phyloP scores from a whole-genome alignment of 1,284 basidiomycete genomes.

The Kwoniella shivajii region DNA sequence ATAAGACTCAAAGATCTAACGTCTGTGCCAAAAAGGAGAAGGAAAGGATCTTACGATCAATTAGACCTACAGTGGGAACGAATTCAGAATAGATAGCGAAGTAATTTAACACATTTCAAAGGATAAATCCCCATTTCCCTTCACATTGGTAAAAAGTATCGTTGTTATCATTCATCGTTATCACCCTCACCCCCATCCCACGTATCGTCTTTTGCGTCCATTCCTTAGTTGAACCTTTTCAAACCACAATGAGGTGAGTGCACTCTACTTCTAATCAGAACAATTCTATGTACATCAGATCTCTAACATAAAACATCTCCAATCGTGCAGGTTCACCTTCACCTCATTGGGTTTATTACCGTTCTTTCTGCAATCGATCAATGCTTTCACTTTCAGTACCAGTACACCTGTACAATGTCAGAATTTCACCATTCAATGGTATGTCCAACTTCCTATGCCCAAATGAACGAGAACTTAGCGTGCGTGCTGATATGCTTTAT shows the following conservation, averaged over 20 bases:
- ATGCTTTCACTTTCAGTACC: slow-evolving; percentile 41
- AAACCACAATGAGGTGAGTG: neutral
- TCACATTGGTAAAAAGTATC: no score
- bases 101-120: no score
- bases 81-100: no score
- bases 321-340: neutral
- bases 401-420: slow-evolving; percentile 42
- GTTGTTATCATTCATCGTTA: no score
- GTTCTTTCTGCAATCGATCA: slow-evolving; percentile 1
- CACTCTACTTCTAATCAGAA: neutral
- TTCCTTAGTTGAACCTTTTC: no score
- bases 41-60: no score
- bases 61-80: no score
- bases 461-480: neutral
- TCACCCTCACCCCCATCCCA: no score
- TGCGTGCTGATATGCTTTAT: neutral
- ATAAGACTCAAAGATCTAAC: no score
- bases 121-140: no score
- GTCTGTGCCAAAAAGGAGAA: no score
- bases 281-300: neutral
- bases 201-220: no score
- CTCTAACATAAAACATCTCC: neutral
- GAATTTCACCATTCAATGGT: slow-evolving; percentile 45
- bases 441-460: slow-evolving; percentile 4
- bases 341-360: neutral